Base-by-base conservation (phyloP, 2,329 filamentous ascomycete species). In the Penicillium sp. region DNA sequence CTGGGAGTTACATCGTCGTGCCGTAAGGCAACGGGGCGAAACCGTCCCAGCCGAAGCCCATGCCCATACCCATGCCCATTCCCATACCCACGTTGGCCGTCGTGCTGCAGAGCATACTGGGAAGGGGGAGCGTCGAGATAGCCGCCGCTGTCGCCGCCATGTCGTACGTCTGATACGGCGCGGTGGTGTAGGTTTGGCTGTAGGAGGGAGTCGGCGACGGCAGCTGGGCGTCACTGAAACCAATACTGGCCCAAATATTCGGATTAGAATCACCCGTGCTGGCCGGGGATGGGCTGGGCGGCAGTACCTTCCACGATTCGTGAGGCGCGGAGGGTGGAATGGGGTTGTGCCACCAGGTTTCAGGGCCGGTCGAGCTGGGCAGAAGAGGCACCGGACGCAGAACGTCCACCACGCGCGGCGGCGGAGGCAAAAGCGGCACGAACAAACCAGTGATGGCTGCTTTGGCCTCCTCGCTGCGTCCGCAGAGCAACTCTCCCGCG, bases 401-500 rank as follows among this genome's bases (percentile, higher is more conserved):
- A 62, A 95, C 85, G 71, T 96, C 91, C 71, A 96, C 85, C 61
- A 95, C 85, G 71, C 90, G 87, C 46, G 92, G 92, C 63, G 91
- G 91, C 45, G 88, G 92, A 55, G 95, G 83, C 59, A 97, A 81
- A 51, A 95, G 85, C 72, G 92, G 85, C 56, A 83, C 88, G 79
- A 96, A 91, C 67, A 97, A 81, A 64, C 81, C 84, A 79, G 89
- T 82, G 75, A 99, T 87, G 70, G 83, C 86, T 67, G 80, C 85
- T 83, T 96, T 96, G 74, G 96, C 92, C 63, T 96, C 91, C 63
- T 96, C 91, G 69, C 90, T 91, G 76, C 90, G 89, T 61, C 92
- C 92, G 68, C 88, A 88, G 55, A 97, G 84, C 61, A 99, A 81
- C 77, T 99, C 94, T 57, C 94, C 94, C 43, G 89, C 89, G 56